Base-by-base conservation (phyloP, 208 protist species). In the Wallacemonas sp. region DNA sequence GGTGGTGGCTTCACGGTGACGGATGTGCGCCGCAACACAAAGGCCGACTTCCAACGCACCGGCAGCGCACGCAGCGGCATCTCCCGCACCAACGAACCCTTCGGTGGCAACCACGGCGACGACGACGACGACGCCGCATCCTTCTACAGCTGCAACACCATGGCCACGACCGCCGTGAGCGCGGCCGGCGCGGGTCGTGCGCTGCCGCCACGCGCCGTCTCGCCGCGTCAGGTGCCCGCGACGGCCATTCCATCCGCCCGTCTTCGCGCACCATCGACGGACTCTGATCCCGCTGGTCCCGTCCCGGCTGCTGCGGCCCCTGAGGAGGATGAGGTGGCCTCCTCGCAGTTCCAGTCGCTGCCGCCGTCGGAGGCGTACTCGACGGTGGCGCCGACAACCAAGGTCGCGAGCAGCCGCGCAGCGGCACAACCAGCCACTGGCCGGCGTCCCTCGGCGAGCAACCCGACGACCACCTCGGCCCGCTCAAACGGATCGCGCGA, bases 101-200 rank as follows among this genome's bases (percentile, higher is more conserved):
- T 48, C 24, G 30, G 52, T 19, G 32, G 17, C 19, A 14, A 41
- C 36, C 9, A 17, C 9, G 36, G 14, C 14, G 46, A 30, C 21
- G 52, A 0, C 27, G n/a, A 48, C 34, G 49, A 38, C 1, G 54
- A 36, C 26, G 47, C 17, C 19, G 49, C 27, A 2, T 32, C 64
- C 38, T 72, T 72, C 44, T 58, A 60, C 27, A 72, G 66, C 66
- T 72, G 66, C 57, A 36, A 46, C 26, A 65, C 34, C 47, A 43
- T 63, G 36, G 52, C 41, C 11, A 70, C 54, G 17, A 47, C 54
- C 5, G 57, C 33, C 21, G 26, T 38, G 12, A 11, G 30, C 36
- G 39, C 46, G 33, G 61, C 43, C 27, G 39, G 38, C 14, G 34
- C 57, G 17, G 36, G 36, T 3, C 11, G 12, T 24, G n/a, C n/a